Evolutionary conservation across 228 moss, liverwort and hornwort species (phyloP).

Genomic region (Sphagnum fallax): DNA sequence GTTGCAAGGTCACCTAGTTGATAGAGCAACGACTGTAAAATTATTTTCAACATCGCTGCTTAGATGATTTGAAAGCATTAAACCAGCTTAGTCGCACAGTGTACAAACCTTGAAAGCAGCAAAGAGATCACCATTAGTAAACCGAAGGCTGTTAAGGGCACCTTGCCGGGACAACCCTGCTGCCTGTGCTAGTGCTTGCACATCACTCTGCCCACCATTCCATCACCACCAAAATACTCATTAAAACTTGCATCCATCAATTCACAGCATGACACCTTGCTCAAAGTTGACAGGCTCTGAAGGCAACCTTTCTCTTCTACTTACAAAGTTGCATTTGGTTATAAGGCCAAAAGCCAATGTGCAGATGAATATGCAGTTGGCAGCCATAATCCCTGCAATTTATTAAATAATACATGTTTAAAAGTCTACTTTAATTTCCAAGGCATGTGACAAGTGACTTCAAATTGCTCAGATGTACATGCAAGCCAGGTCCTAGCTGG

Average conservation of each 20-base stretch:
- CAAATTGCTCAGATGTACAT: too few relatives aligned
- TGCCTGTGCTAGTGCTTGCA: conserved; percentile 64
- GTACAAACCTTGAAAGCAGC: conserved; percentile 61
- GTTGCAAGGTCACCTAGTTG: too few relatives aligned
- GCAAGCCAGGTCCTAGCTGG: too few relatives aligned
- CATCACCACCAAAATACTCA: too few relatives aligned
- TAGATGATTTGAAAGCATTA: neutral
- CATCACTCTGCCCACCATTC: conserved; percentile 39
- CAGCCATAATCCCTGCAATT: too few relatives aligned
- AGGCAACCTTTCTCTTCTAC: neutral
- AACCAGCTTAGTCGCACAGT: neutral
- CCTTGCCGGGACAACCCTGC: conserved; percentile 61
- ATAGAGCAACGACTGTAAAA: too few relatives aligned
- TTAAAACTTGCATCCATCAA: neutral
- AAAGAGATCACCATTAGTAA: conserved; percentile 54
- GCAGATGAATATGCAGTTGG: too few relatives aligned
- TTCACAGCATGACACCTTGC: neutral
- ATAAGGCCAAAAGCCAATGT: neutral
- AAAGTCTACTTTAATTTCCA: too few relatives aligned
- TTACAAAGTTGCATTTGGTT: neutral
- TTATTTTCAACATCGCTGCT: too few relatives aligned
- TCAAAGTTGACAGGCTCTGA: neutral
- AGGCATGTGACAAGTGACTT: too few relatives aligned
- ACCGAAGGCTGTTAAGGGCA: conserved; percentile 68
- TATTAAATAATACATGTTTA: too few relatives aligned